A percentile compares a stretch with the other conserved stretches of the same genome.
Evolutionary conservation across 2,329 filamentous ascomycete genomes (phyloP).

Genomic region (Hansfordia pulvinata): DNA sequence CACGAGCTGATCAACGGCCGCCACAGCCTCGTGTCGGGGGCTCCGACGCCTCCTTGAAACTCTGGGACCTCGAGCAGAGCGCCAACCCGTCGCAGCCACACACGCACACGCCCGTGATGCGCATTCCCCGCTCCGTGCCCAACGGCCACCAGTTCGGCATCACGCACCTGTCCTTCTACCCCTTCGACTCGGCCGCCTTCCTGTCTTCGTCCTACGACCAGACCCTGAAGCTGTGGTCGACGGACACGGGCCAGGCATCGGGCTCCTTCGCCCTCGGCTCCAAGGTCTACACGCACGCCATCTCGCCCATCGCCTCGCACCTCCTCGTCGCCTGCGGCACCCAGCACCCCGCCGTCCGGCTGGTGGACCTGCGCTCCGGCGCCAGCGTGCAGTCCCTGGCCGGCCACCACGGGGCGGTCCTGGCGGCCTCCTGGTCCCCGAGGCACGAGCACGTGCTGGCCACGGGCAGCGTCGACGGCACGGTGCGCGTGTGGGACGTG

Average conservation of each 20-base stretch:
- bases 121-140: conserved; percentile 28
- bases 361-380: conserved; percentile 78
- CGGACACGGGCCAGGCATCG: conserved; percentile 43
- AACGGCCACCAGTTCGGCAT: conserved; percentile 53
- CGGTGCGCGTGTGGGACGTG: conserved; percentile 77
- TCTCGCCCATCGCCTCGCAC: conserved; percentile 59
- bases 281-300: conserved; percentile 63
- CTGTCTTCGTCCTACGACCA: conserved; percentile 69
- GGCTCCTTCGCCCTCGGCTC: conserved; percentile 56
- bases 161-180: conserved; percentile 65
- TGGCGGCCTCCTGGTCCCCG: conserved; percentile 71
- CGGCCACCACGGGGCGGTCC: conserved; percentile 52
- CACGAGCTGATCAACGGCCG: too few species aligned
- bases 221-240: conserved; percentile 62
- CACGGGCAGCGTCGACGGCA: conserved; percentile 75
- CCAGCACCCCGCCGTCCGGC: conserved; percentile 68
- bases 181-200: conserved; percentile 64
- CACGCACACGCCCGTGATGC: conserved; percentile 39
- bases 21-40: conserved; percentile 69
- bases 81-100: conserved; percentile 27
- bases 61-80: conserved; percentile 72
- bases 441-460: conserved; percentile 66
- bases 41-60: conserved; percentile 67
- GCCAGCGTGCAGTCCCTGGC: conserved; percentile 59
- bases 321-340: conserved; percentile 80